Evolutionary conservation across 305 asterid species (phyloP).

Genomic region (Ruellia speciosa): DNA sequence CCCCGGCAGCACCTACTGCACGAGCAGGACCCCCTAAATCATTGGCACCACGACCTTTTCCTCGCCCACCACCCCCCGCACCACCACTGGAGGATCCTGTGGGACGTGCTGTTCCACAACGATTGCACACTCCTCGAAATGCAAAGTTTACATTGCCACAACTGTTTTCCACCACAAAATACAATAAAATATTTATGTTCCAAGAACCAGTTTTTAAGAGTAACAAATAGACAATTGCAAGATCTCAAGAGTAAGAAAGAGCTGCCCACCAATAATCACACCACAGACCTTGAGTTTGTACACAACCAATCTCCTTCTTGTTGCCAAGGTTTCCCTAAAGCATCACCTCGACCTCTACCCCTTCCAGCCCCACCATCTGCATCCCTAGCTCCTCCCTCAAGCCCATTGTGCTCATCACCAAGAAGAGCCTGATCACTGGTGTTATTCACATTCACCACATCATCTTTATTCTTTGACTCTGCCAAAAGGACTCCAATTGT

Average conservation of each 20-base stretch:
- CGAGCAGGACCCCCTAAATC: conserved; percentile 58
- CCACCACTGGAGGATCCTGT: conserved; percentile 75
- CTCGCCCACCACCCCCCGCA: conserved; percentile 75
- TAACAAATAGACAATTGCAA: not conserved
- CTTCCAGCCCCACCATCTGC: conserved; percentile 57
- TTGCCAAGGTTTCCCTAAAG: conserved; percentile 74
- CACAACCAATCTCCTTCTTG: conserved; percentile 97
- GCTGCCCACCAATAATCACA: conserved; percentile 96
- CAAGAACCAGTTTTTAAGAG: conserved; percentile 11
- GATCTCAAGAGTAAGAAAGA: conserved; percentile 49
- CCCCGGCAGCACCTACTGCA: conserved; percentile 56
- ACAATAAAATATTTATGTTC: conserved; percentile 12
- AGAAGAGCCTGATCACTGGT: conserved; percentile 30
- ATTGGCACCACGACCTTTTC: conserved; percentile 67
- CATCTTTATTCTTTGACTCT: conserved; percentile 79
- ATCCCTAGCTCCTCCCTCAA: conserved; percentile 51
- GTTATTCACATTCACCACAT: conserved; percentile 27
- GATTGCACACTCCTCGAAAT: conserved; percentile 95
- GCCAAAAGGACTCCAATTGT: conserved; percentile 78
- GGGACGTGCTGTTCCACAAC: conserved; percentile 95
- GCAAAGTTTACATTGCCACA: conserved; percentile 96
- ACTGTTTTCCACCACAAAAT: conserved; percentile 43
- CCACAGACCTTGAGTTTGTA: conserved; percentile 99
- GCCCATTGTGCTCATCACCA: conserved; percentile 31
- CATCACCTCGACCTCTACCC: conserved; percentile 89